These are phyloP conservation scores for Quercus lobata DNA, from an alignment of 331 rosid species.

Conservation along the genomic window DNA sequence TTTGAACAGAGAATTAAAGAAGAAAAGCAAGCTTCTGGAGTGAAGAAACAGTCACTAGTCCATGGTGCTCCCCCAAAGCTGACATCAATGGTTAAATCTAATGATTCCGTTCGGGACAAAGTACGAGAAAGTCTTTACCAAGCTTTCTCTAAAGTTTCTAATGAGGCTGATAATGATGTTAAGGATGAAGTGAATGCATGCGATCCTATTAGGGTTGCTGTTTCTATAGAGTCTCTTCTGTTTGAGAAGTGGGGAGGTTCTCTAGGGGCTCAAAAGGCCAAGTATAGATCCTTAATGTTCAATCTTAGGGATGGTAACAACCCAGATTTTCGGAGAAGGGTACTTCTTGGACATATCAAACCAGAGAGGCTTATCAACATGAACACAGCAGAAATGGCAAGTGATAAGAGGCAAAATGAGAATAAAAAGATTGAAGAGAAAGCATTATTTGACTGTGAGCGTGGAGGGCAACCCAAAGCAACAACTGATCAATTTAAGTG, in stretches of 20 bases:
- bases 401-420: conserved; percentile 78
- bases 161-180: conserved; percentile 69
- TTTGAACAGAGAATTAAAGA: conserved; percentile 60
- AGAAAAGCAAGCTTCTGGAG: conserved; percentile 38
- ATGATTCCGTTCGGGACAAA: conserved; percentile 65
- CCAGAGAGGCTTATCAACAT: conserved; percentile 65
- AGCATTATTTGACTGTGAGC: conserved; percentile 89
- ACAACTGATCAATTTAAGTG: conserved; percentile 95
- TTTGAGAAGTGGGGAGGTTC: conserved; percentile 94
- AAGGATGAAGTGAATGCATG: conserved; percentile 49
- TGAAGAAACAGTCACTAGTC: conserved; percentile 41
- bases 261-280: conserved; percentile 79
- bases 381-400: conserved; percentile 92
- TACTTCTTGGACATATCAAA: conserved; percentile 62
- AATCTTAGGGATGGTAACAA: conserved; percentile 89
- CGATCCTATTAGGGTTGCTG: conserved; percentile 90
- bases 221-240: conserved; percentile 75
- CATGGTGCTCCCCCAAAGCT: conserved; percentile 60
- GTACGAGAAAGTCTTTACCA: conserved; percentile 72
- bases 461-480: conserved; percentile 64
- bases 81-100: conserved; percentile 65
- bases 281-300: conserved; percentile 84
- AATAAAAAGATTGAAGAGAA: conserved; percentile 62
- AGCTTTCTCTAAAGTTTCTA: conserved; percentile 66
- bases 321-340: conserved; percentile 94